A percentile compares a stretch with the other conserved stretches of the same genome.
phyloP scores from a whole-genome alignment of 176 grass and related monocot genomes.

The Cocos nucifera region DNA sequence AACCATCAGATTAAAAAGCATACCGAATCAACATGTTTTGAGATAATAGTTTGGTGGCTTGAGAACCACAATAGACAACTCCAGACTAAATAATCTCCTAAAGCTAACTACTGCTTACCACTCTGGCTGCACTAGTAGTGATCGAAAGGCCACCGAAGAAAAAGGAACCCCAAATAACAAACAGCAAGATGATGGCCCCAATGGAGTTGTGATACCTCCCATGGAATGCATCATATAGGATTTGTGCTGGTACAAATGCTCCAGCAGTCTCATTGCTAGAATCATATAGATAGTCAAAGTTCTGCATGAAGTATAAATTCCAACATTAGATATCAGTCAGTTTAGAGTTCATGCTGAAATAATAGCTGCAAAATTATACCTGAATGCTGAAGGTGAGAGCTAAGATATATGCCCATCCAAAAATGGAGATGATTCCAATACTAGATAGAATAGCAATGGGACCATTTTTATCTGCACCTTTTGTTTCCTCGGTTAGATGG shows the following conservation, averaged over 20 bases:
- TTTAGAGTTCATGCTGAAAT: too few relatives aligned
- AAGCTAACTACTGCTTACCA: conserved; percentile 22
- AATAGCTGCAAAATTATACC: conserved; percentile 14
- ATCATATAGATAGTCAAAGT: conserved; percentile 65
- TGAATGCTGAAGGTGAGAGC: conserved; percentile 99
- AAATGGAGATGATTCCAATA: conserved; percentile 90
- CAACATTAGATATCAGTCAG: neutral
- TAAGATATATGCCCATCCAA: conserved; percentile 97
- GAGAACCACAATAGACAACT: too few relatives aligned
- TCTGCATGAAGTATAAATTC: conserved; percentile 30
- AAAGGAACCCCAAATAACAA: conserved; percentile 95
- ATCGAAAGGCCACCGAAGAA: conserved; percentile 99
- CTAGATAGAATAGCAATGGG: conserved; percentile 94
- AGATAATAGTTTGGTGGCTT: too few relatives aligned
- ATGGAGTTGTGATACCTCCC: conserved; percentile 56
- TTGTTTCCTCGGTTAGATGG: conserved; percentile 96
- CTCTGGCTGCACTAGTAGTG: conserved; percentile 91
- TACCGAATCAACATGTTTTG: too few relatives aligned
- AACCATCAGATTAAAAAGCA: too few relatives aligned
- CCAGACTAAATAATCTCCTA: too few relatives aligned
- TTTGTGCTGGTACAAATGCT: conserved; percentile 75
- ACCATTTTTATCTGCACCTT: conserved; percentile 84
- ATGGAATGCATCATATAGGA: conserved; percentile 93
- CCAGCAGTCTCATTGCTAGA: conserved; percentile 67
- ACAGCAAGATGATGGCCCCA: conserved; percentile 68